Base-by-base conservation (phyloP, 139 green algal genomes). In the Protoeuglena noctilucae region DNA sequence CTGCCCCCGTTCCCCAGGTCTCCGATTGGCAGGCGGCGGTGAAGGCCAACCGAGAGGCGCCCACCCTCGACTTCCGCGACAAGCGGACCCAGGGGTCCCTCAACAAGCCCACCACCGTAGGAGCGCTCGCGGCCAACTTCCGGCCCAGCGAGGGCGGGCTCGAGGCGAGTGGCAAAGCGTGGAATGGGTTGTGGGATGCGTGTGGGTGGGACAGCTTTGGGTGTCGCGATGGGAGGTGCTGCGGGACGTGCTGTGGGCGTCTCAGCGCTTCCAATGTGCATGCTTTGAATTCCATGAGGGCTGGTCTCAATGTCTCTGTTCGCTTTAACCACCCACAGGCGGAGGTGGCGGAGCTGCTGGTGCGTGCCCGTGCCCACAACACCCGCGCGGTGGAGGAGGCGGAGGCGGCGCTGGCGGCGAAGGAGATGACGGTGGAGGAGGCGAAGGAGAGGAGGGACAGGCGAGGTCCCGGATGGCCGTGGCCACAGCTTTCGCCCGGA, bases 21-120 rank as follows among this genome's bases (percentile, higher is more conserved):
- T n/a, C n/a, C n/a, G n/a, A n/a, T n/a, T 97, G 88, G 88, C 70
- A 84, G 63, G 70, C 76, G 5, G 64, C 96, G 1, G 79, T 97
- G 23, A 93, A 95, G 75, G 76, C 80, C 26, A 93, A 97, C 58
- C 69, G 89, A 2, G 83, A 96, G 65, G 87, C 85, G 0, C 75
- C 82, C 39, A 95, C 87, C 6, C 63, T 97, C 16, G 59, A 67
- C 2, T 86, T 96, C 56, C 73, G 66, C 2, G 23, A 54, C 0
- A 45, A 73, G 6, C 61, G 1, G 39, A 49, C 22, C 18, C 40
- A 29, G 22, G n/a, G 28, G 9, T 12, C 7, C 51, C 23, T 56
- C 22, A 9, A 24, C 22, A 12, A 29, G 46, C 17, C 55, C 48
- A 70, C 64, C 27, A 83, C 75, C 1, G 72, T 68, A 7, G 77